Evolutionary conservation across 2,329 filamentous ascomycete species (phyloP).

Genomic region (Apiospora phragmitis): DNA sequence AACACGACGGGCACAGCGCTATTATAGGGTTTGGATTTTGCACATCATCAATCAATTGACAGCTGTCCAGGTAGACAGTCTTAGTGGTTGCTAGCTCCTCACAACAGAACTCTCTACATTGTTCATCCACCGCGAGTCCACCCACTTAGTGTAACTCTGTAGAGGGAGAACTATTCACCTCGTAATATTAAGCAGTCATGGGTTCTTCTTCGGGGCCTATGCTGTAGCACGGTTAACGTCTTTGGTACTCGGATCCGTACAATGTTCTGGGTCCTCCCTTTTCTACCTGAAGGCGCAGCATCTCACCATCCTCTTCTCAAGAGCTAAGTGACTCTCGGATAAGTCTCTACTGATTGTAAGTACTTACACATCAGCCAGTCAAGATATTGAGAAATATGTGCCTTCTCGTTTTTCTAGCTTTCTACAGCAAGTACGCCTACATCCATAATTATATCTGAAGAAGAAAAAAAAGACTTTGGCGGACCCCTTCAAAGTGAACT

Average conservation of each 20-base stretch:
- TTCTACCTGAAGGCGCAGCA: background rate
- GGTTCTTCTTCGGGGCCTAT: background rate
- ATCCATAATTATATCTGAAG: no score
- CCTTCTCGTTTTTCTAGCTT: no score
- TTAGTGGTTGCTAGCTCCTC: background rate
- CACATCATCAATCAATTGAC: background rate
- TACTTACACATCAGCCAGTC: no score
- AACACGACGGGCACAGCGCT: background rate
- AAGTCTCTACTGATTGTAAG: no score
- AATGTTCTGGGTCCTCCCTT: background rate
- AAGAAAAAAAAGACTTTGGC: background rate
- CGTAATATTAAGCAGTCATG: background rate
- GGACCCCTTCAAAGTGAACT: background rate
- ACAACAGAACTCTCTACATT: background rate
- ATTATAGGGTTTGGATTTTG: background rate
- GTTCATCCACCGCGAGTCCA: background rate
- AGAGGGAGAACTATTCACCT: background rate
- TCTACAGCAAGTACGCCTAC: background rate
- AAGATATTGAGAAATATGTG: no score
- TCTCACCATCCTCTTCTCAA: background rate
- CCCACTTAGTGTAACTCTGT: background rate
- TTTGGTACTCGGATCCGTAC: background rate
- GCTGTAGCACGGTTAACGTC: background rate
- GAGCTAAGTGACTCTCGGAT: background rate
- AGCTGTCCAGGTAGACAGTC: background rate